These are phyloP conservation scores for Yamadazyma olivae DNA, from an alignment of 805 yeast genomes.

Conservation along the genomic window DNA sequence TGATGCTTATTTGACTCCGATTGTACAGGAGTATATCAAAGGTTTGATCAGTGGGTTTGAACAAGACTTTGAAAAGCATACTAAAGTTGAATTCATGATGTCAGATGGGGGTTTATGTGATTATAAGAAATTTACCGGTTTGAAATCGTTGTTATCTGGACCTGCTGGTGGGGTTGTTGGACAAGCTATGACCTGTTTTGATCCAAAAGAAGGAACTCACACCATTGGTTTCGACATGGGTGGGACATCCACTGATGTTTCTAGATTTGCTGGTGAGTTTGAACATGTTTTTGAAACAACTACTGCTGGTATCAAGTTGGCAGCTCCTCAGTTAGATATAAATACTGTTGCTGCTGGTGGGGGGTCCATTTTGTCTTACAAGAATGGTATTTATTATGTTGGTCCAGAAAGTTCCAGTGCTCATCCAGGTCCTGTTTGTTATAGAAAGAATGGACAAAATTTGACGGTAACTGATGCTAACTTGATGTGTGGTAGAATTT, in stretches of 20 bases:
- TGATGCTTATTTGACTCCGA: constrained; percentile 37
- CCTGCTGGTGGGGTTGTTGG: constrained; percentile 99
- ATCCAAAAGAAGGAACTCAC: constrained; percentile 20
- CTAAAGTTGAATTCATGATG: constrained; percentile 66
- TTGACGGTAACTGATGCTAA: constrained; percentile 85
- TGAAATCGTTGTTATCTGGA: constrained; percentile 84
- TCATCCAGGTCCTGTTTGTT: constrained; percentile 88
- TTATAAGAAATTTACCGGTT: constrained; percentile 77
- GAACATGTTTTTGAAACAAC: constrained; percentile 84
- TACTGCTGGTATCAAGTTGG: constrained; percentile 82
- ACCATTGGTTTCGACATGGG: constrained; percentile 42
- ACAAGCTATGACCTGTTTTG: constrained; percentile 76
- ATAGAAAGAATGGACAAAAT: constrained; percentile 53
- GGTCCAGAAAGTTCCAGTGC: constrained; percentile 88
- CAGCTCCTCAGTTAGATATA: constrained; percentile 46
- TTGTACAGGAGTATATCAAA: constrained; percentile 49
- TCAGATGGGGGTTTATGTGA: constrained; percentile 93
- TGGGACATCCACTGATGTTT: constrained; percentile 44
- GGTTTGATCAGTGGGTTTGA: constrained; percentile 61
- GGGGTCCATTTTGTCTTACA: constrained; percentile 30
- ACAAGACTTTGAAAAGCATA: constrained; percentile 45
- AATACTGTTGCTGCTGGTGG: constrained; percentile 46
- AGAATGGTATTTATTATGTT: constrained; percentile 48
- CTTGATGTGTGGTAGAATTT: constrained; percentile 63
- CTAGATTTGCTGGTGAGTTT: constrained; percentile 52